Conservation (phyloP, 2,329 filamentous ascomycete genomes). For the Phialemoniopsis sp. region DNA sequence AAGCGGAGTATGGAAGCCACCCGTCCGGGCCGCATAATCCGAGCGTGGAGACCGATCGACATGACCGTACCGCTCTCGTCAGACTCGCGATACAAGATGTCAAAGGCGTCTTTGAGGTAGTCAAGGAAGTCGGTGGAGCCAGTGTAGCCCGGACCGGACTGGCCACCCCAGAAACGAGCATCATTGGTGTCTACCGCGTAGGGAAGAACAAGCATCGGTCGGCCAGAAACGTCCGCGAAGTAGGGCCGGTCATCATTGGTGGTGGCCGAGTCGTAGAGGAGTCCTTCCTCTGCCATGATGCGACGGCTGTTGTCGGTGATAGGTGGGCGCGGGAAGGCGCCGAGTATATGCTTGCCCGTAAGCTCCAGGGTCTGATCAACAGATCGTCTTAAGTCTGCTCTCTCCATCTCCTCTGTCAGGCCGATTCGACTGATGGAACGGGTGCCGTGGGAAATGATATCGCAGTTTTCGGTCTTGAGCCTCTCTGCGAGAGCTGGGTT, state of each 20-base stretch:
- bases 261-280: slow-evolving; percentile 5
- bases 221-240: slow-evolving; percentile 3
- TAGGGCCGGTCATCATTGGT: slow-evolving; percentile 7
- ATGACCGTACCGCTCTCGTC: slow-evolving; percentile 6
- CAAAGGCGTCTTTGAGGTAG: slow-evolving; percentile 6
- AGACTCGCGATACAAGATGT: slow-evolving; percentile 5
- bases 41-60: slow-evolving; percentile 6
- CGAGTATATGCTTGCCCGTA: slow-evolving; percentile 4
- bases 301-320: slow-evolving; percentile 6
- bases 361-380: slow-evolving; percentile 4
- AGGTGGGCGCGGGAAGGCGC: slow-evolving; percentile 5
- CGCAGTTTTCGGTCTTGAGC: slow-evolving; percentile 3
- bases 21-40: slow-evolving; percentile 6
- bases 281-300: slow-evolving; percentile 7
- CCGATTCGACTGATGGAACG: slow-evolving; percentile 7
- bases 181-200: slow-evolving; percentile 8
- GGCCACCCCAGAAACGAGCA: slow-evolving; percentile 7
- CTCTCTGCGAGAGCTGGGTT: slow-evolving; percentile 2
- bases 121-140: slow-evolving; percentile 6
- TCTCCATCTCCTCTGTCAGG: slow-evolving; percentile 2
- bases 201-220: slow-evolving; percentile 6
- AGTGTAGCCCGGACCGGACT: slow-evolving; percentile 5
- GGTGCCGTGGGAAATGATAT: slow-evolving; percentile 6
- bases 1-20: slow-evolving; percentile 5
- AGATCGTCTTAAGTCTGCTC: slow-evolving; percentile 2